A percentile compares a stretch with the other conserved stretches of the same genome.
These are phyloP conservation scores for Arctium minus DNA, from an alignment of 129 eudicot genomes.

Conservation along the genomic window DNA sequence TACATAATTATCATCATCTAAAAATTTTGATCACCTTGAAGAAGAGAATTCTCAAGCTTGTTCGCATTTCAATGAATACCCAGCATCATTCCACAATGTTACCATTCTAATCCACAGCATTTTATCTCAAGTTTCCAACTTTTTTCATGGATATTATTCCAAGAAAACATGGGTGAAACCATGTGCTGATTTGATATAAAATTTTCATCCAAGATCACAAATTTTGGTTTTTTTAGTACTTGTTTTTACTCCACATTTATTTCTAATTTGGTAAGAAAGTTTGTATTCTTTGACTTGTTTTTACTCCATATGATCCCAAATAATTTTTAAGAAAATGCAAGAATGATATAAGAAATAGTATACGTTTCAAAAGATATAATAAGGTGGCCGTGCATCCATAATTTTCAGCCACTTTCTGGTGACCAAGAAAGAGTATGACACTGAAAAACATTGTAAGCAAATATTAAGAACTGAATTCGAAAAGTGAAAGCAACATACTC, in stretches of 20 bases:
- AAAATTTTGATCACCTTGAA: background rate
- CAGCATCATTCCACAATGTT: background rate
- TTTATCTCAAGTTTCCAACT: too few relatives aligned
- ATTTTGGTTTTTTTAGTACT: background rate
- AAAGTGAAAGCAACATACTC: constrained; percentile 45
- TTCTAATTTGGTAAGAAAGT: background rate
- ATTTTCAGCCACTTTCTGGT: background rate
- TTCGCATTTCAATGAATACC: background rate
- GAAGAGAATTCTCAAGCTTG: background rate
- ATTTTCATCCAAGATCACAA: background rate
- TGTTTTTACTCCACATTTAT: background rate
- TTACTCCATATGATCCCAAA: background rate
- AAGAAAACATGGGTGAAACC: too few relatives aligned
- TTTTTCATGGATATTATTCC: too few relatives aligned
- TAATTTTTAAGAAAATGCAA: background rate
- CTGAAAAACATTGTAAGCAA: too few relatives aligned
- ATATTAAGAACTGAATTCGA: background rate
- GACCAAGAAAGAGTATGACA: background rate
- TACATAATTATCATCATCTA: background rate
- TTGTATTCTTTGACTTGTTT: background rate
- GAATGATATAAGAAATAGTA: background rate
- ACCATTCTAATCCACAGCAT: background rate
- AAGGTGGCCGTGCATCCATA: too few relatives aligned
- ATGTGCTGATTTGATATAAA: too few relatives aligned
- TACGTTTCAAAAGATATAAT: too few relatives aligned